These are phyloP conservation scores for Cyclostephanos tholiformis DNA, from an alignment of 108 stramenopile genomes.

Conservation along the genomic window DNA sequence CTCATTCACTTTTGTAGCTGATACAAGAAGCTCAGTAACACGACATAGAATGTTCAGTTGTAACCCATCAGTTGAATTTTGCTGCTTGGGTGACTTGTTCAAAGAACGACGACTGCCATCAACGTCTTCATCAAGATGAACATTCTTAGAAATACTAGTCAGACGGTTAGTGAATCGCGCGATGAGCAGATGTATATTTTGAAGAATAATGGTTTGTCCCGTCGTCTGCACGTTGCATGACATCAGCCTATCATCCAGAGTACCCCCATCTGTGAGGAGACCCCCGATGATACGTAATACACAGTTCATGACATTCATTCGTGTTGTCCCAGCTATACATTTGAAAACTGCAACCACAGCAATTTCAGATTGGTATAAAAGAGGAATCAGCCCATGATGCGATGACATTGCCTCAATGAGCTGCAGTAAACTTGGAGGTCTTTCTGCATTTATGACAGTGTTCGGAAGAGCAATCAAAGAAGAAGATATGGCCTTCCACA, in stretches of 20 bases:
- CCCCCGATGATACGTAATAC: slow-evolving; percentile 69
- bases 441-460: slow-evolving; percentile 66
- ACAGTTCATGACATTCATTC: slow-evolving; percentile 52
- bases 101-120: slow-evolving; percentile 28
- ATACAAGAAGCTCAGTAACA: slow-evolving; percentile 65
- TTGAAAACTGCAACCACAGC: slow-evolving; percentile 61
- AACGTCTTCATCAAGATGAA: slow-evolving; percentile 31
- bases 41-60: slow-evolving; percentile 70
- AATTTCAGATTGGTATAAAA: slow-evolving; percentile 49
- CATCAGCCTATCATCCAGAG: slow-evolving; percentile 9
- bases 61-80: slow-evolving; percentile 24
- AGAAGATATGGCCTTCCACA: slow-evolving; percentile 64
- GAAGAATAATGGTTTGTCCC: slow-evolving; percentile 31
- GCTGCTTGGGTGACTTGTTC: slow-evolving; percentile 15
- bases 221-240: slow-evolving; percentile 11
- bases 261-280: slow-evolving; percentile 50
- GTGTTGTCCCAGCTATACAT: slow-evolving; percentile 63
- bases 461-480: slow-evolving; percentile 71
- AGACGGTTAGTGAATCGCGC: slow-evolving; percentile 64
- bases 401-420: slow-evolving; percentile 64
- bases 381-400: slow-evolving; percentile 47
- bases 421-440: slow-evolving; percentile 65
- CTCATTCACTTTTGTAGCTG: slow-evolving; percentile 21
- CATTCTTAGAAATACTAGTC: slow-evolving; percentile 26
- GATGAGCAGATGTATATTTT: slow-evolving; percentile 62